Conservation (phyloP, 179 eudicot species). For the Sideroxylon spinosum region DNA sequence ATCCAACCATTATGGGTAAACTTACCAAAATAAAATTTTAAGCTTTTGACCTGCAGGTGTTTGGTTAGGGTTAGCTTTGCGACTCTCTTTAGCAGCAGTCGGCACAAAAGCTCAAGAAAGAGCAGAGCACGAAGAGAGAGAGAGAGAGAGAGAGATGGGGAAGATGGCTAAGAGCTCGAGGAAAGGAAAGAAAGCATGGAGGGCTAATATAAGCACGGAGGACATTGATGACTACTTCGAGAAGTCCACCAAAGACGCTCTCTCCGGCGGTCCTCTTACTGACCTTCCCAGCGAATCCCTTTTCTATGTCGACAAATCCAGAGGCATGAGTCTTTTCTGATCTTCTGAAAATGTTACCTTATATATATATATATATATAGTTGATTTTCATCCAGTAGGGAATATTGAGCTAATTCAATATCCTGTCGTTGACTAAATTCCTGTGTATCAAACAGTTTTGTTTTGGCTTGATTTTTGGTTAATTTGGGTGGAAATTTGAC, state of each 20-base stretch:
- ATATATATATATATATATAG: too few species aligned
- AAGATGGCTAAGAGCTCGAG: conserved; percentile 73
- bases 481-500: neutral
- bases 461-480: neutral
- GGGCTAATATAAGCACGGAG: conserved; percentile 70
- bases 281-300: conserved; percentile 63
- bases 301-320: conserved; percentile 69
- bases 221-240: conserved; percentile 71
- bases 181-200: conserved; percentile 89
- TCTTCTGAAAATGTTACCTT: neutral
- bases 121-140: neutral
- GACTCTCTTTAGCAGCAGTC: neutral
- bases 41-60: neutral
- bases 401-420: neutral
- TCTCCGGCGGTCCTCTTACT: conserved; percentile 80
- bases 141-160: conserved; percentile 52
- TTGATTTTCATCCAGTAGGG: neutral
- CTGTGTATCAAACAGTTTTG: neutral
- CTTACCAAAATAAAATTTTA: too few species aligned
- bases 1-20: too few species aligned
- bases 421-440: neutral
- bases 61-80: conserved; percentile 8
- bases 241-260: conserved; percentile 78
- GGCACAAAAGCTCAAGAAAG: neutral
- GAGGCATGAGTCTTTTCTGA: conserved; percentile 34